phyloP scores from a whole-genome alignment of 2,329 filamentous ascomycete genomes.

The Cercospora citrullina region DNA sequence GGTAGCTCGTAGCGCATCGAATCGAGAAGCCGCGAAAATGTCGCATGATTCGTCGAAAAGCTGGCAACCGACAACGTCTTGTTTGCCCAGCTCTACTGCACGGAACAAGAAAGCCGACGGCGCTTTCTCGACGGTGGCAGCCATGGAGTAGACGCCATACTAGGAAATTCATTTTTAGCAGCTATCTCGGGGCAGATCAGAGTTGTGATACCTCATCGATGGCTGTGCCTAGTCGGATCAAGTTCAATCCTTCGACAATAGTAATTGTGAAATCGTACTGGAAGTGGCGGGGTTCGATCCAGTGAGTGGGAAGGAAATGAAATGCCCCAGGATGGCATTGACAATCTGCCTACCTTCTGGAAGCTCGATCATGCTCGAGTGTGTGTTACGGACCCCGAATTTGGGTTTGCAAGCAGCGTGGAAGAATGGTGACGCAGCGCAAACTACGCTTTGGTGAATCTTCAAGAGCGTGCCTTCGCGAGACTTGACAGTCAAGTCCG shows the following conservation, averaged over 20 bases:
- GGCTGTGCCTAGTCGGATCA: background rate
- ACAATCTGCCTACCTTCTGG: background rate
- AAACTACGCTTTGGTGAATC: conserved; percentile 2
- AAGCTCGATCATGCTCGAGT: background rate
- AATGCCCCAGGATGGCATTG: background rate
- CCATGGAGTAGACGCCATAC: too few relatives aligned
- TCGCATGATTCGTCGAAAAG: too few relatives aligned
- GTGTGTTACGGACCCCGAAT: background rate
- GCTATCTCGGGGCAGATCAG: background rate
- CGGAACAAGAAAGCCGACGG: too few relatives aligned
- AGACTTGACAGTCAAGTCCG: background rate
- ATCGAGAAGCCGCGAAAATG: too few relatives aligned
- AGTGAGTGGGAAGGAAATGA: background rate
- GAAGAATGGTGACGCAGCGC: background rate
- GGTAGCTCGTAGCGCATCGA: too few relatives aligned
- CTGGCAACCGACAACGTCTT: too few relatives aligned
- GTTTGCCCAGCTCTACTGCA: too few relatives aligned
- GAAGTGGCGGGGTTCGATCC: too few relatives aligned
- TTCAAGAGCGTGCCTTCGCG: background rate
- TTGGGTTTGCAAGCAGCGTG: background rate
- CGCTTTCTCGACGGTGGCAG: too few relatives aligned
- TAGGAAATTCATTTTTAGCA: background rate
- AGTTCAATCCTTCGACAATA: background rate
- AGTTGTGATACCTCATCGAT: background rate
- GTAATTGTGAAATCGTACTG: too few relatives aligned